These are phyloP conservation scores for Aureobasidium namibiae DNA, from an alignment of 2,329 filamentous ascomycete genomes.

Conservation along the genomic window DNA sequence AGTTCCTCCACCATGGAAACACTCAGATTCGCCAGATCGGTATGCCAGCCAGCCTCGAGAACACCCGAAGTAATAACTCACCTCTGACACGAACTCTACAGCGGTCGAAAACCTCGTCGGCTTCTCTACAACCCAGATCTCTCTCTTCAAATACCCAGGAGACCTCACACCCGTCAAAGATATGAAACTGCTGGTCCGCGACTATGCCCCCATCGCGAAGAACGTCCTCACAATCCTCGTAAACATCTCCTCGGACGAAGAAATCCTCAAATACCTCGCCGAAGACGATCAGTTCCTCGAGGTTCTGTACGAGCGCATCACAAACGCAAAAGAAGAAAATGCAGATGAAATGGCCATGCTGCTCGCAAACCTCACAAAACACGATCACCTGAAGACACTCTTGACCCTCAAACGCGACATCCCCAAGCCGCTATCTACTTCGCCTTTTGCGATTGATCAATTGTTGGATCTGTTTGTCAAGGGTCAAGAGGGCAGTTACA, in stretches of 20 bases:
- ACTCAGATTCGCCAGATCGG: conserved; percentile 79
- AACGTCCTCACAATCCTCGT: conserved; percentile 86
- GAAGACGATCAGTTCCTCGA: conserved; percentile 77
- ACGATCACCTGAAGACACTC: conserved; percentile 61
- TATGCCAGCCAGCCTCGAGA: conserved; percentile 29
- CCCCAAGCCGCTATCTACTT: conserved; percentile 62
- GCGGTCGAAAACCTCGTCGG: conserved; percentile 82
- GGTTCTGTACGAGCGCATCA: conserved; percentile 62
- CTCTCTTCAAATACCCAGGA: conserved; percentile 77
- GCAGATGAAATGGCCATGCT: conserved; percentile 86
- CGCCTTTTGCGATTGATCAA: conserved; percentile 73
- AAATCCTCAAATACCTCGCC: conserved; percentile 64
- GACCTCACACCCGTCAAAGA: conserved; percentile 73
- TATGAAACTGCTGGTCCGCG: conserved; percentile 76
- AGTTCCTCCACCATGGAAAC: conserved; percentile 87
- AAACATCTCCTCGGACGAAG: conserved; percentile 70
- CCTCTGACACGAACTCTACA: conserved; percentile 23
- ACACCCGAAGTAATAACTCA: neutral
- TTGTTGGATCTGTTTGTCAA: conserved; percentile 94
- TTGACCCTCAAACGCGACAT: conserved; percentile 59
- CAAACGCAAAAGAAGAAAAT: conserved; percentile 65
- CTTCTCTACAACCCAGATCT: conserved; percentile 66
- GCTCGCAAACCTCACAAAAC: conserved; percentile 83
- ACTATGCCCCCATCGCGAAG: conserved; percentile 86
- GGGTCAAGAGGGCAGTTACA: conserved; percentile 72